These are phyloP conservation scores for Septoria petroselini DNA, from an alignment of 2,329 filamentous ascomycete species.

Conservation along the genomic window DNA sequence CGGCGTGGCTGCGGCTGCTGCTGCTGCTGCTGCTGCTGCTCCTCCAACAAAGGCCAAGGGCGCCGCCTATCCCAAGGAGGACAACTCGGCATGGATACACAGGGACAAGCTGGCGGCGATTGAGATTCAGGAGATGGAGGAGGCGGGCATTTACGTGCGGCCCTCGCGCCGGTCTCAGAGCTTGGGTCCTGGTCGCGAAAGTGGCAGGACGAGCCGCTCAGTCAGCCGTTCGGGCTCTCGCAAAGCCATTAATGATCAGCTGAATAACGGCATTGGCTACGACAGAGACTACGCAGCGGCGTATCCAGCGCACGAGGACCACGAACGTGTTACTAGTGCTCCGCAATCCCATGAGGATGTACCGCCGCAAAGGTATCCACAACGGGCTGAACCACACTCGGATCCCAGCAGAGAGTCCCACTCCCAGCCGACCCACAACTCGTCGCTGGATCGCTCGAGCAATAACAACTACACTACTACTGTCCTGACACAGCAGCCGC, in stretches of 20 bases:
- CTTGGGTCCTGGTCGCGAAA: conserved; percentile 36
- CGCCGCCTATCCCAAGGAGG: conserved; percentile 31
- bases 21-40: conserved; percentile 11
- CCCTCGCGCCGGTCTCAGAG: conserved; percentile 53
- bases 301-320: conserved; percentile 24
- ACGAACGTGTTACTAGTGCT: conserved; percentile 23
- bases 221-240: conserved; percentile 31
- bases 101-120: conserved; percentile 79
- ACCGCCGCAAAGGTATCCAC: conserved; percentile 3
- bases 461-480: not conserved
- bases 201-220: conserved; percentile 45
- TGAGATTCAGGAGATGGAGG: conserved; percentile 75
- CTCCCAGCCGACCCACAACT: conserved; percentile 72
- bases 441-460: conserved; percentile 48
- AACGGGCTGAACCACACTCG: conserved; percentile 39
- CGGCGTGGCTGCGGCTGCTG: conserved; percentile 13
- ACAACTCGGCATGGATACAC: conserved; percentile 78
- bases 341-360: not conserved
- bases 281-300: conserved; percentile 28
- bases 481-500: conserved; percentile 36
- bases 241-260: conserved; percentile 21
- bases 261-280: conserved; percentile 22
- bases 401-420: conserved; percentile 61
- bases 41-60: conserved; percentile 2
- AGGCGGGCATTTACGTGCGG: conserved; percentile 64